phyloP scores from a whole-genome alignment of 1,284 basidiomycete genomes.

The Cutaneotrichosporon arboriforme region DNA sequence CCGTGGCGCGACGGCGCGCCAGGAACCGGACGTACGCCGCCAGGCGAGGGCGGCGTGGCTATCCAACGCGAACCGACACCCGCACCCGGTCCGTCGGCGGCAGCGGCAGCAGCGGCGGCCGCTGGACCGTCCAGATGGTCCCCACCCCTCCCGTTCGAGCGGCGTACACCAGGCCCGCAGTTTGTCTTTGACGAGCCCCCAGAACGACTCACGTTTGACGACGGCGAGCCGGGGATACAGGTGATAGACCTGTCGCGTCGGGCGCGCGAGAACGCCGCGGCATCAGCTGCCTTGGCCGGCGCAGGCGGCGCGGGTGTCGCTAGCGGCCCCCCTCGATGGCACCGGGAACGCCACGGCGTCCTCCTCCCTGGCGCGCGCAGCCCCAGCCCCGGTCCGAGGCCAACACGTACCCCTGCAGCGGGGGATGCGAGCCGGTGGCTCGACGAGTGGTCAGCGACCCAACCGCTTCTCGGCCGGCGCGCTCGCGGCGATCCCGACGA shows the following conservation, averaged over 20 bases:
- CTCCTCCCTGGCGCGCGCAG: background rate
- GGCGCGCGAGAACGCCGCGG: background rate
- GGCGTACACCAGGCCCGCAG: background rate
- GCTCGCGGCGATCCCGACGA: slow-evolving; percentile 1
- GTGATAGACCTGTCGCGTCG: background rate
- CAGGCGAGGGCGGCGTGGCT: too few relatives aligned
- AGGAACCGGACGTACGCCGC: too few relatives aligned
- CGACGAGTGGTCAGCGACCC: slow-evolving; percentile 6
- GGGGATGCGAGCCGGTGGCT: slow-evolving; percentile 8
- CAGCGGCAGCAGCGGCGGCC: too few relatives aligned
- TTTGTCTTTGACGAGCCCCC: slow-evolving; percentile 3
- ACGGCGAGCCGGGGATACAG: background rate
- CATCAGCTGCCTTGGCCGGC: too few relatives aligned
- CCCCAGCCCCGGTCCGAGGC: background rate
- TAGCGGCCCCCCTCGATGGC: too few relatives aligned
- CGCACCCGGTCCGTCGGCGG: background rate
- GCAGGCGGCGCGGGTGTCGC: too few relatives aligned
- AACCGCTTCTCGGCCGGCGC: background rate
- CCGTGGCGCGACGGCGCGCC: background rate
- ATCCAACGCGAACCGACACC: background rate
- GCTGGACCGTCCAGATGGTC: background rate
- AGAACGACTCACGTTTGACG: background rate
- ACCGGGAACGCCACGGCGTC: background rate
- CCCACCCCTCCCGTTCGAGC: background rate
- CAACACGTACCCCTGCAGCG: background rate